Base-by-base conservation (phyloP, 352 stramenopile species). In the Peronospora destructor region DNA sequence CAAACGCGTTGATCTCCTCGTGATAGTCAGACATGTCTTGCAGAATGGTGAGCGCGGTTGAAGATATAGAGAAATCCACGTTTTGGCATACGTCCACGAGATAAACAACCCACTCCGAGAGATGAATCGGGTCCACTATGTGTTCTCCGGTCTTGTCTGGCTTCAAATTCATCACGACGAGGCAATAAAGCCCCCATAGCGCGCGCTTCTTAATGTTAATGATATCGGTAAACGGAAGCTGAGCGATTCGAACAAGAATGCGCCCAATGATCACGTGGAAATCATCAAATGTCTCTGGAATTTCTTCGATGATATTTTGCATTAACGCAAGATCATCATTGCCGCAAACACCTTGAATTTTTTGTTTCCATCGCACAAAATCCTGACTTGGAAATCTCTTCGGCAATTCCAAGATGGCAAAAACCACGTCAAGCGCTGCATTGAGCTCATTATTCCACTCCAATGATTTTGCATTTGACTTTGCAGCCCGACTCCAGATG, bases 371-470 rank as follows among this genome's bases (percentile, higher is more conserved):
- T 4, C 75, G 85, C 11, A 91, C 78, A 47, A 91, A 89, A 39
- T 87, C 71, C 54, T 91, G 68, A 3, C 69, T 50, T 13, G 76
- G 78, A 45, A 88, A 91, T 12, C 80, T 62, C 44, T 86, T 89
- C 0, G 83, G 80, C 25, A 91, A 50, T 38, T 75, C 51, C 11
- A 91, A 21, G 14, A 94, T 76, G 2, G 78, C 84, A 40, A 91
- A 85, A 2, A 88, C 67, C 12, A 94, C 67, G 32, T 91, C 73
- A 7, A 94, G 55, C 11, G 78, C 73, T 0, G 83, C 80, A 36
- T 73, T 87, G 0, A 91, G 64, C 45, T 91, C 77, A 42, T 84
- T 85, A 43, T 87, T 87, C 80, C 80, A 91, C 25, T 89, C 74
- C 6, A 77, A 89, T 1, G 66, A 71, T 38, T 83, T 87, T 10